Evolutionary conservation across 1,284 basidiomycete genomes (phyloP), one percentile per base, ranked within the genome.

Genomic region (Cutaneotrichosporon sp.): DNA sequence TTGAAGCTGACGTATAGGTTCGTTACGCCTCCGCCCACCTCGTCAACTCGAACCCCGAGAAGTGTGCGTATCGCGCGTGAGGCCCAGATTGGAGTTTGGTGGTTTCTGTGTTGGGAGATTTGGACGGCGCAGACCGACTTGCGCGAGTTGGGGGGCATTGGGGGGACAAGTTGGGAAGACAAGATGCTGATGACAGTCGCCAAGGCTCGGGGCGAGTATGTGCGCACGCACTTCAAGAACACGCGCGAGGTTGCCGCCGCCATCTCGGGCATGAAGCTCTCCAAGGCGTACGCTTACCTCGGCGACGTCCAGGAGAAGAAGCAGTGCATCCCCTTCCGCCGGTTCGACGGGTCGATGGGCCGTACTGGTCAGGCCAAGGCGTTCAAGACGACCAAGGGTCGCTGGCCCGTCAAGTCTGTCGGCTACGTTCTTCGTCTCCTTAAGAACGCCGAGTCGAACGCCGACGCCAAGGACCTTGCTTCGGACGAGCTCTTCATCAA

Each of bases 161-260:
- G 56, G 53, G 13, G 52, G 62, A 34, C 14, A 60, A n/a, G 60
- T 34, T 11, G 62, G 38, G 31, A 55, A 56, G 14, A 40, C n/a
- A 13, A 10, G 13, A n/a, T 16, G 34, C 62, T 67, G 63, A 68
- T 47, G 42, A 60, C 77, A 95, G 92, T 90, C 81, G 89, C 93
- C 77, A 90, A 88, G 80, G 91, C 95, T 69, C 90, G 91, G 78
- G 95, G 95, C 77, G 90, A 95, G 85, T 97, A 98, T 86, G 88
- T 98, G 80, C 91, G 95, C 75, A 97, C 96, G 66, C 97, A 99
- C 86, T 99, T 97, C 89, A 99, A 99, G 90, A 99, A 99, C 88
- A 98, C 97, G 88, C 91, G 95, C 75, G 93, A 93, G 83, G 92
- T 96, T 65, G 90, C 88, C 62, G 91, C 91, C 74, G 91, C 90